A percentile compares a stretch with the other conserved stretches of the same genome.
These are phyloP conservation scores for Brassica hybrid DNA, from an alignment of 441 rosid species.

Conservation along the genomic window DNA sequence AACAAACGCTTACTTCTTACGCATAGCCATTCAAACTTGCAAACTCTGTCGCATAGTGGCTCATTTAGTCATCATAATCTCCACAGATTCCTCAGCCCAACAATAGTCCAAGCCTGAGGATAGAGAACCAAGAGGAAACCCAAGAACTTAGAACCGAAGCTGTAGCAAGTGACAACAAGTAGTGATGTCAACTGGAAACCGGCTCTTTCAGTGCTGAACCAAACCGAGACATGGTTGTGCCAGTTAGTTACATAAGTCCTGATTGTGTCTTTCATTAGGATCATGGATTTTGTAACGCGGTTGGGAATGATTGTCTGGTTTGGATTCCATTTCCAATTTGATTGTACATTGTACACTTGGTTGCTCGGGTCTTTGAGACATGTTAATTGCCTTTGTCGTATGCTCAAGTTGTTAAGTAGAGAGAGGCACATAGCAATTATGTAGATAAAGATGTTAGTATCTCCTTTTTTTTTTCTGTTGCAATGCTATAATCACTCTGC, in stretches of 20 bases:
- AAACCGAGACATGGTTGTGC: constrained; percentile 19
- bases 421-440: constrained; percentile 4
- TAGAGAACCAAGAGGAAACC: constrained; percentile 51
- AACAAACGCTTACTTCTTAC: constrained; percentile 4
- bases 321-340: constrained; percentile 18
- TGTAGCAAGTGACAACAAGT: constrained; percentile 42
- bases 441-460: constrained; percentile 33
- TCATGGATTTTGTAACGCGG: constrained; percentile 32
- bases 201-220: constrained; percentile 26
- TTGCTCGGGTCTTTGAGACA: constrained; percentile 18
- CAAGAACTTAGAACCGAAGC: constrained; percentile 38
- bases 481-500: constrained; percentile 3
- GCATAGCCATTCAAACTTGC: not conserved
- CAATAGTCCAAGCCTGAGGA: constrained; percentile 46
- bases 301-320: not conserved
- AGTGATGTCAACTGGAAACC: constrained; percentile 23
- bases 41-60: constrained; percentile 20
- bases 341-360: constrained; percentile 3
- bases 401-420: constrained; percentile 30
- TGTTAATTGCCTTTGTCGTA: constrained; percentile 22
- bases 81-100: constrained; percentile 60
- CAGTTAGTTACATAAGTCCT: constrained; percentile 24
- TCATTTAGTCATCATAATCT: constrained; percentile 11
- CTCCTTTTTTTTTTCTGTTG: not conserved
- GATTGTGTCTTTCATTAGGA: constrained; percentile 33